Evolutionary conservation across 208 protist genomes (phyloP).

Genomic region (Tritrichomonas musculus): DNA sequence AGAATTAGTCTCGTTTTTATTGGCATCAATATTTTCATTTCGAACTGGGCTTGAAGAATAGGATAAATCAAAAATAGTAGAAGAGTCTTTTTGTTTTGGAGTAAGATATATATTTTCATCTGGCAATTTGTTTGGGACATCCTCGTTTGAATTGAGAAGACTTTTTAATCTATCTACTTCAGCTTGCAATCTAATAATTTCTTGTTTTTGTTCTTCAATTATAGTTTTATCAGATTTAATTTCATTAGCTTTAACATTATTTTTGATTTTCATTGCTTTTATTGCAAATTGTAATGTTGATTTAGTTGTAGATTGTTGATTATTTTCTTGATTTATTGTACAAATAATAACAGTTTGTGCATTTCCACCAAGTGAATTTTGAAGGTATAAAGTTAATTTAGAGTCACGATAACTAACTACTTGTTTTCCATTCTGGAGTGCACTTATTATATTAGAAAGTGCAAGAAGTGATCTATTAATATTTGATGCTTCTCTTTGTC

Average conservation of each 20-base stretch:
- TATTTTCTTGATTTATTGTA: conserved; percentile 51
- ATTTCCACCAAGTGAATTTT: conserved; percentile 56
- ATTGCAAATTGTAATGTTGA: conserved; percentile 58
- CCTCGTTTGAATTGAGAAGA: neutral
- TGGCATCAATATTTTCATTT: neutral
- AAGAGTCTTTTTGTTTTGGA: neutral
- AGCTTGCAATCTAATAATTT: conserved; percentile 44
- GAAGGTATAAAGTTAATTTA: conserved; percentile 50
- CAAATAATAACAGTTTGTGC: conserved; percentile 59
- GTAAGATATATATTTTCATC: neutral
- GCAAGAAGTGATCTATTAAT: conserved; percentile 63
- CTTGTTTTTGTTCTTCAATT: conserved; percentile 58
- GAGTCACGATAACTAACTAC: conserved; percentile 68
- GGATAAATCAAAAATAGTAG: neutral
- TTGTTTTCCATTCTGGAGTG: neutral
- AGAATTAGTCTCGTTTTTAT: too few relatives aligned
- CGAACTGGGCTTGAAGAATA: neutral
- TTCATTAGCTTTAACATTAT: conserved; percentile 68
- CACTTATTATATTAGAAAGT: conserved; percentile 50
- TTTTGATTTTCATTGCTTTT: conserved; percentile 67
- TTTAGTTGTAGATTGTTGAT: conserved; percentile 55
- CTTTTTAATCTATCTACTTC: neutral
- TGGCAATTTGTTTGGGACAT: neutral
- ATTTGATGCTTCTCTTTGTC: conserved; percentile 50
- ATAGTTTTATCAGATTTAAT: conserved; percentile 65